Percentiles rank a stretch among this genome's conserved stretches.
These are phyloP conservation scores for Colletotrichum gloeosporioides DNA, from an alignment of 2,329 filamentous ascomycete genomes.

Conservation along the genomic window DNA sequence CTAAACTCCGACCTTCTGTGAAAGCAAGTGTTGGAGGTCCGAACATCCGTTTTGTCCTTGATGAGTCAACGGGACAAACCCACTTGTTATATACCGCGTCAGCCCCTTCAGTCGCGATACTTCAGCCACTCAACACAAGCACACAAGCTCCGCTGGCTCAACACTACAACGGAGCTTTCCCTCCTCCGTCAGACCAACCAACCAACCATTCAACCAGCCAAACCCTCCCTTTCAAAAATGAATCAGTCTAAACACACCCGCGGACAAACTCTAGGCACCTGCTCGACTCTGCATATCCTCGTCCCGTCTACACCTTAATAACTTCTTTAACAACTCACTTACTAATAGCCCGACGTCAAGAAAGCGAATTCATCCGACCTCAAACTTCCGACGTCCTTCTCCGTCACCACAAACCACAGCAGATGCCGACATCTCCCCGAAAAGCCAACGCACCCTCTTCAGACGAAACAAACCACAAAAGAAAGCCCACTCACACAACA, in stretches of 20 bases:
- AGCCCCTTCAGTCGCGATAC: fast-evolving
- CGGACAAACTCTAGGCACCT: not conserved
- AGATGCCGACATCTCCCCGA: not conserved
- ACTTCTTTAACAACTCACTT: not conserved
- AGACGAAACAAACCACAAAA: slow-evolving; percentile 9
- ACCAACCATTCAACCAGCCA: not conserved
- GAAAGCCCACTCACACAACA: not conserved
- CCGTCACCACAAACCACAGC: not conserved
- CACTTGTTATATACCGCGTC: not conserved
- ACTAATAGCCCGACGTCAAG: not conserved
- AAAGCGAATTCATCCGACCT: not conserved
- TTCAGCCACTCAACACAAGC: fast-evolving
- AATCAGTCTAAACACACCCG: not conserved
- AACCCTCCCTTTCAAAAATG: fast-evolving
- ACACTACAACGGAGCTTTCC: not conserved
- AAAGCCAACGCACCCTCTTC: not conserved
- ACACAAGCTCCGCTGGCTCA: fast-evolving
- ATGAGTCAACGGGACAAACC: no score
- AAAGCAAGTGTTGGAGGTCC: no score
- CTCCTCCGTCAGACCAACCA: not conserved
- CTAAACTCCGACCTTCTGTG: no score
- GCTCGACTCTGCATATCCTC: fast-evolving
- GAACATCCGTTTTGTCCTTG: no score
- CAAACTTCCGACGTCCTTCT: fast-evolving
- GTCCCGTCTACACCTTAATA: not conserved